Conservation (phyloP, 805 yeast species). For the Metschnikowia dekortorum region DNA sequence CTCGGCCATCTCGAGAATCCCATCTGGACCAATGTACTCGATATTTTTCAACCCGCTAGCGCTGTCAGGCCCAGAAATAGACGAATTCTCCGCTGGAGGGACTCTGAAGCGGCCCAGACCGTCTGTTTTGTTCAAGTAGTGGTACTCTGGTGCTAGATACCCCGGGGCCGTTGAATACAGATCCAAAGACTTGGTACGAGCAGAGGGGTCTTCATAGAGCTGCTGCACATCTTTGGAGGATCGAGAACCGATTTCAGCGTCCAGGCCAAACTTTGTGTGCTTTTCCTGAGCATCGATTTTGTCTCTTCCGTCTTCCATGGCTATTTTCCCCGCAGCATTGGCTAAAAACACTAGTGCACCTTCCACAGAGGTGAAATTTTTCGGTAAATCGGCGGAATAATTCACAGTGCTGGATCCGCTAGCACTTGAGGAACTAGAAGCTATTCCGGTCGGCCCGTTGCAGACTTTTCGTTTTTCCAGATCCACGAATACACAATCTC, state of each 20-base stretch:
- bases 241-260: not conserved
- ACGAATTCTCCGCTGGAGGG: constrained; percentile 42
- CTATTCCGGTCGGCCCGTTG: not conserved
- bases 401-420: not conserved
- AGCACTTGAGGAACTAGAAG: not conserved
- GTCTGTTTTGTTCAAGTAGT: not conserved
- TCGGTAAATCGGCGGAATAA: constrained; percentile 3
- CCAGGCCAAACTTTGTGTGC: constrained; percentile 44
- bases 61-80: constrained; percentile 44
- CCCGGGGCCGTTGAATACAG: constrained; percentile 1
- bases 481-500: constrained; percentile 66
- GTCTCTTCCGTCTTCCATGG: constrained; percentile 63
- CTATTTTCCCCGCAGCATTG: constrained; percentile 73
- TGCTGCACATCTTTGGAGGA: not conserved
- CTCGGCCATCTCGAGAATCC: constrained; percentile 58
- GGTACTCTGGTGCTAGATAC: not conserved
- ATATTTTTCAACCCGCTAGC: constrained; percentile 49
- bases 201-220: not conserved
- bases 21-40: constrained; percentile 57
- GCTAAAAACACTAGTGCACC: constrained; percentile 72
- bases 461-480: constrained; percentile 16
- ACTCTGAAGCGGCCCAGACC: constrained; percentile 26
- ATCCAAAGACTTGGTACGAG: not conserved
- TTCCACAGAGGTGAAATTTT: constrained; percentile 40
- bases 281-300: constrained; percentile 49